A percentile compares a stretch with the other conserved stretches of the same genome.
Conservation (phyloP, 306 rosid genomes). For the Sesbania bispinosa region DNA sequence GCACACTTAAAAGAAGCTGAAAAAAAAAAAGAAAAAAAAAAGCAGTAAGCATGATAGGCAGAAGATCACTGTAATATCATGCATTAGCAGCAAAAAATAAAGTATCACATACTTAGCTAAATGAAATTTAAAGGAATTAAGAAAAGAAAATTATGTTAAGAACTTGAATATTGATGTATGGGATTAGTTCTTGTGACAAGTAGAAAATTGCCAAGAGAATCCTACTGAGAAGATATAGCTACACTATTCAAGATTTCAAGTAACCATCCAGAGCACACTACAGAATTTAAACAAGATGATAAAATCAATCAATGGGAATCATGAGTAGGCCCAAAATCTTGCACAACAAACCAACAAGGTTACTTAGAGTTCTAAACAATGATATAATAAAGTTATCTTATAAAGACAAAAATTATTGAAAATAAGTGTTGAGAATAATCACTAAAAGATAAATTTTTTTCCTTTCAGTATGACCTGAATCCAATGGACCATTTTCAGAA, state of each 20-base stretch:
- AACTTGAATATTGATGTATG: background rate
- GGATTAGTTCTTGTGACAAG: background rate
- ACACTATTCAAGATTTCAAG: background rate
- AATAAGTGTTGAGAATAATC: background rate
- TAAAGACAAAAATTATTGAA: background rate
- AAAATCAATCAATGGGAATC: background rate
- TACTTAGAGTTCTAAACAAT: background rate
- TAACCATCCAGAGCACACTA: background rate
- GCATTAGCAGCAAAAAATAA: background rate
- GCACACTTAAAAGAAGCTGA: slow-evolving; percentile 60
- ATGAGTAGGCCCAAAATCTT: background rate
- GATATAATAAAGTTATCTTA: background rate
- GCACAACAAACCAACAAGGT: background rate
- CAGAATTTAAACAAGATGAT: background rate
- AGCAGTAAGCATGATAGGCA: slow-evolving; percentile 20
- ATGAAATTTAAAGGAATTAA: background rate
- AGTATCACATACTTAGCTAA: background rate
- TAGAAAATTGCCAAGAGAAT: background rate
- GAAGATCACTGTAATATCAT: background rate
- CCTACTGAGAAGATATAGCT: background rate
- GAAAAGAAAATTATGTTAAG: background rate
- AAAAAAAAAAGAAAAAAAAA: too few species aligned
- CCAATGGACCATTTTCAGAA: slow-evolving; percentile 44
- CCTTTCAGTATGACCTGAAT: slow-evolving; percentile 53
- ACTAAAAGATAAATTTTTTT: background rate